Evolutionary conservation across 306 rosid genomes (phyloP).

Genomic region (Senna siamea): DNA sequence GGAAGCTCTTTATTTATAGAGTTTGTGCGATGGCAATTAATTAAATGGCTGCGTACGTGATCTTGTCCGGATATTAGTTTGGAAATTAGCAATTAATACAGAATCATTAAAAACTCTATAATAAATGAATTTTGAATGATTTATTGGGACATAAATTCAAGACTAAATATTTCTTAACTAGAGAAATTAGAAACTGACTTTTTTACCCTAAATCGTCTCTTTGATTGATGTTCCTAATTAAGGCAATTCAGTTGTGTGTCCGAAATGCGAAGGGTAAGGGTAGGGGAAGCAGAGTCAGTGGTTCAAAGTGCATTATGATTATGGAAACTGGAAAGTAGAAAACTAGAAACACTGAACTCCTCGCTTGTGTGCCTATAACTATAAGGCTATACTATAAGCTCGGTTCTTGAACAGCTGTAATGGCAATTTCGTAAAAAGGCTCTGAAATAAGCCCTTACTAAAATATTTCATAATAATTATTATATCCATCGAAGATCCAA

Average conservation of each 20-base stretch:
- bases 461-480: slow-evolving; percentile 8
- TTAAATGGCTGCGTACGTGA: neutral
- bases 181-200: neutral
- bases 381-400: neutral
- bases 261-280: neutral
- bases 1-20: no score
- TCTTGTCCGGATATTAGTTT: neutral
- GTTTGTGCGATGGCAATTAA: neutral
- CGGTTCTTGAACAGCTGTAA: slow-evolving; percentile 21
- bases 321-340: no score
- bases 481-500: slow-evolving; percentile 53
- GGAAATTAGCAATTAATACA: neutral
- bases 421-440: slow-evolving; percentile 50
- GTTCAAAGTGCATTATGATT: neutral
- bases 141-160: neutral
- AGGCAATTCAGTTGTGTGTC: neutral
- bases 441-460: neutral
- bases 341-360: neutral
- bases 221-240: neutral
- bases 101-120: neutral
- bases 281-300: neutral
- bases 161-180: no score
- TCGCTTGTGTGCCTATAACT: neutral
- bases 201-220: neutral
- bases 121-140: neutral